These are phyloP conservation scores for Phylloporus rhodoxanthus DNA, from an alignment of 768 basidiomycete genomes.

Conservation along the genomic window DNA sequence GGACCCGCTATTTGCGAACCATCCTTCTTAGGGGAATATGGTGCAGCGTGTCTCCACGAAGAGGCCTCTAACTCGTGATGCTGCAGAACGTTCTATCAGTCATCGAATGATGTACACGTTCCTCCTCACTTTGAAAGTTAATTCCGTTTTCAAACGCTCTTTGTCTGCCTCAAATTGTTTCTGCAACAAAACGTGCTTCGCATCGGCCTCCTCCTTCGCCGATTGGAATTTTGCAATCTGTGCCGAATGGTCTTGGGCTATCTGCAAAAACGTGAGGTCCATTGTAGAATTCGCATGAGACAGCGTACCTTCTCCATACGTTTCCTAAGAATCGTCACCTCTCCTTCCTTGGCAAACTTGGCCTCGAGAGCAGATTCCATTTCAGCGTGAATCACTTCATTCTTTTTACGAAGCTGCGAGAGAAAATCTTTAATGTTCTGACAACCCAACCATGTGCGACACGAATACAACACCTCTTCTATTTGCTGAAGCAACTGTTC, in stretches of 20 bases:
- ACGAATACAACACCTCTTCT: conserved; percentile 40
- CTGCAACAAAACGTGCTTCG: conserved; percentile 48
- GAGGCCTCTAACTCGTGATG: conserved; percentile 64
- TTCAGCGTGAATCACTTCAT: conserved; percentile 40
- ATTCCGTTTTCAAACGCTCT: conserved; percentile 64
- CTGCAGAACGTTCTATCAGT: conserved; percentile 32
- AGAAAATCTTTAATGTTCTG: conserved; percentile 5
- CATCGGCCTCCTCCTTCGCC: conserved; percentile 57
- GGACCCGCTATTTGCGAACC: conserved; percentile 37
- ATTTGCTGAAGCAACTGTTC: conserved; percentile 32
- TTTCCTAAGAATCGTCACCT: conserved; percentile 61
- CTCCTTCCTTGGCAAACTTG: conserved; percentile 60
- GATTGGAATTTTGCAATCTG: conserved; percentile 52
- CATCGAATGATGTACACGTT: conserved; percentile 2
- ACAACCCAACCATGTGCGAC: conserved; percentile 2
- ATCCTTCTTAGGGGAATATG: conserved; percentile 43
- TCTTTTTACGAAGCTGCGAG: conserved; percentile 46
- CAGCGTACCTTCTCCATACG: conserved; percentile 57
- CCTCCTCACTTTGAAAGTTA: conserved; percentile 58
- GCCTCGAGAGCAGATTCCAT: conserved; percentile 45
- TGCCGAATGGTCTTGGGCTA: conserved; percentile 50
- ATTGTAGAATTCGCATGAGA: not conserved
- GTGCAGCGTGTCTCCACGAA: conserved; percentile 42
- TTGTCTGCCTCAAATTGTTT: conserved; percentile 62
- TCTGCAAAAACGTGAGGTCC: conserved; percentile 31